Conservation (phyloP, 2,329 filamentous ascomycete species). For the Clonostachys rosea region DNA sequence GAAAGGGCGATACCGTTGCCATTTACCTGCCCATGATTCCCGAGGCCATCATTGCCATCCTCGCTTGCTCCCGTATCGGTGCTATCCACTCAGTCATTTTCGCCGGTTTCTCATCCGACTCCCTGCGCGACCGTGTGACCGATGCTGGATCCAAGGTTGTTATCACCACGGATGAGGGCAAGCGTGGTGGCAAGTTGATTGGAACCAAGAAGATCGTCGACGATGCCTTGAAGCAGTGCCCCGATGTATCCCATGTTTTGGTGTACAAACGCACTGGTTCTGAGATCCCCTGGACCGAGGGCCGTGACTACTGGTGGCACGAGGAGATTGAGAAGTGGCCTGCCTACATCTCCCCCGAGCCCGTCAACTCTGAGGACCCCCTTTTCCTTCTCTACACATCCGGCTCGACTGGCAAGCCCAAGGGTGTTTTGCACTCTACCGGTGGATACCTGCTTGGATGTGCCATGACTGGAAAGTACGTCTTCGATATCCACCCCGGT, state of each 20-base stretch:
- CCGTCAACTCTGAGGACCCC: constrained; percentile 90
- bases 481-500: constrained; percentile 93
- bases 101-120: constrained; percentile 95
- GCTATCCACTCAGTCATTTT: constrained; percentile 97
- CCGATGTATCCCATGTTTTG: constrained; percentile 76
- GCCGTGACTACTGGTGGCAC: constrained; percentile 96
- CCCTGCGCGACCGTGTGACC: constrained; percentile 87
- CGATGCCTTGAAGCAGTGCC: constrained; percentile 93
- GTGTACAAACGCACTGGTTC: constrained; percentile 95
- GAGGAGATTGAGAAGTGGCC: constrained; percentile 98
- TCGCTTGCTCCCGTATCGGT: constrained; percentile 88
- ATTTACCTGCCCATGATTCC: constrained; percentile 99
- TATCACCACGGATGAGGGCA: constrained; percentile 96
- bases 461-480: constrained; percentile 93
- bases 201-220: constrained; percentile 99
- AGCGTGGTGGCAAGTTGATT: constrained; percentile 95
- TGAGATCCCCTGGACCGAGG: constrained; percentile 84
- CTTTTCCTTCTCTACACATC: constrained; percentile 98
- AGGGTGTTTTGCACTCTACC: constrained; percentile 98
- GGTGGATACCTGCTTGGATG: constrained; percentile 92
- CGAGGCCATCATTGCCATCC: constrained; percentile 84
- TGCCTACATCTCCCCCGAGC: constrained; percentile 82
- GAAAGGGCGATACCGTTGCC: constrained; percentile 95
- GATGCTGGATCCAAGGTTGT: constrained; percentile 89
- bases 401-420: constrained; percentile 96